Evolutionary conservation across 306 rosid genomes (phyloP).

Genomic region (Clitoria ternatea): DNA sequence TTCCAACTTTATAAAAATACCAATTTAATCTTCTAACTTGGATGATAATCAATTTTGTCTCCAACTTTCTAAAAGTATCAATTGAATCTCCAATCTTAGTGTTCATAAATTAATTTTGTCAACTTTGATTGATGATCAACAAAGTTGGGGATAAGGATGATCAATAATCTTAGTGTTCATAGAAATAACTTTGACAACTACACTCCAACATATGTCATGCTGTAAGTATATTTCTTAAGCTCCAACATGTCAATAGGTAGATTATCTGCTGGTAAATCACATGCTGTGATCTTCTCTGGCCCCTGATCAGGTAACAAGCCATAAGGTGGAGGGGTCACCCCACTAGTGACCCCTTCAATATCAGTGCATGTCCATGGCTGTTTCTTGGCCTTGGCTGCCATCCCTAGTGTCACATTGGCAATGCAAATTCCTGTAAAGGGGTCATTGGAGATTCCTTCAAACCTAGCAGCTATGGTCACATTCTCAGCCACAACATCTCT

Average conservation of each 20-base stretch:
- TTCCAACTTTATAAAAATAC: no score
- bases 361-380: slow-evolving; percentile 75
- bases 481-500: slow-evolving; percentile 71
- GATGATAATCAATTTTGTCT: no score
- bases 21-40: no score
- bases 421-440: slow-evolving; percentile 76
- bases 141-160: no score
- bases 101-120: no score
- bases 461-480: slow-evolving; percentile 67
- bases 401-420: slow-evolving; percentile 66
- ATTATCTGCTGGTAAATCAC: slow-evolving; percentile 58
- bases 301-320: slow-evolving; percentile 56
- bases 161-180: slow-evolving; percentile 4
- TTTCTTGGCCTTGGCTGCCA: slow-evolving; percentile 78
- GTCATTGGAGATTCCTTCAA: slow-evolving; percentile 70
- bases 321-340: slow-evolving; percentile 73
- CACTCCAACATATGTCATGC: slow-evolving; percentile 12
- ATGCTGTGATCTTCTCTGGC: slow-evolving; percentile 37
- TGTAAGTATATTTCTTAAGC: slow-evolving; percentile 53
- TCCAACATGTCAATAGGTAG: slow-evolving; percentile 60
- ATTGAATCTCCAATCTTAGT: no score
- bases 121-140: no score
- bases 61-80: no score
- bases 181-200: slow-evolving; percentile 18
- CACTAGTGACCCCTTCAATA: slow-evolving; percentile 59